Conservation (phyloP, 495 filamentous ascomycete species). For the Parachaetomium inaequale region DNA sequence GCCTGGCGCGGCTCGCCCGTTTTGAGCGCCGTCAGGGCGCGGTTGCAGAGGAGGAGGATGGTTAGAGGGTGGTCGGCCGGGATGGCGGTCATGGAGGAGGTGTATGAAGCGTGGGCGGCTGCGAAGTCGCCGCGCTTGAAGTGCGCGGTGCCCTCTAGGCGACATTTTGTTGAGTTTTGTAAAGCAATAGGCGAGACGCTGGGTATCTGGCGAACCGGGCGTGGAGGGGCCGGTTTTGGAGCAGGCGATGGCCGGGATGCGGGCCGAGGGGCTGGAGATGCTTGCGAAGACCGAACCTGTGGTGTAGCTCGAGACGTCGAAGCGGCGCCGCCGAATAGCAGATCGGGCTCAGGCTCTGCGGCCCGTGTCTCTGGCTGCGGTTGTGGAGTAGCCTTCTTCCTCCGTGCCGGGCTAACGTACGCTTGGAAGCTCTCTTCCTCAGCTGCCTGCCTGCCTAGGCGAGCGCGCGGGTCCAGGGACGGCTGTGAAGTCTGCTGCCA, state of each 20-base stretch:
- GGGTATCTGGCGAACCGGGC: slow-evolving; percentile 62
- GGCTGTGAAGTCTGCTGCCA: slow-evolving; percentile 47
- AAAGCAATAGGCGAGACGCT: slow-evolving; percentile 63
- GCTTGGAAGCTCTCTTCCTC: slow-evolving; percentile 82
- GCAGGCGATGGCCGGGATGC: slow-evolving; percentile 41
- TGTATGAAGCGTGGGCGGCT: slow-evolving; percentile 76
- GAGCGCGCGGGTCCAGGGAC: slow-evolving; percentile 53
- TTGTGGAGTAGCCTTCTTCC: slow-evolving; percentile 60
- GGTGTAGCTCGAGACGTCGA: slow-evolving; percentile 23
- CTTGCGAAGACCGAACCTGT: slow-evolving; percentile 30
- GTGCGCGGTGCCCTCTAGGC: slow-evolving; percentile 73
- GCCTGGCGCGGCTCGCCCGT: slow-evolving; percentile 84
- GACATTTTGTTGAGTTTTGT: slow-evolving; percentile 66
- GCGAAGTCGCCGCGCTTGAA: slow-evolving; percentile 95
- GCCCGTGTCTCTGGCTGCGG: slow-evolving; percentile 38
- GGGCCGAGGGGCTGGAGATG: slow-evolving; percentile 30
- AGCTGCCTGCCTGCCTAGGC: slow-evolving; percentile 63
- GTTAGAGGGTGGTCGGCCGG: slow-evolving; percentile 79
- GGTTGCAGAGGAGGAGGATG: slow-evolving; percentile 86
- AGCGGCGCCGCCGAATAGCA: slow-evolving; percentile 50
- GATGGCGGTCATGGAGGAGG: slow-evolving; percentile 65
- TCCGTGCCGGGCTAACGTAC: slow-evolving; percentile 84
- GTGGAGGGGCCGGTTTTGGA: slow-evolving; percentile 32
- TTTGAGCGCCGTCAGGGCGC: slow-evolving; percentile 82
- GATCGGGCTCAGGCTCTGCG: slow-evolving; percentile 52